Evolutionary conservation across 495 filamentous ascomycete genomes (phyloP), one percentile per base, ranked within the genome.

Genomic region (Aspergillus haitiensis): DNA sequence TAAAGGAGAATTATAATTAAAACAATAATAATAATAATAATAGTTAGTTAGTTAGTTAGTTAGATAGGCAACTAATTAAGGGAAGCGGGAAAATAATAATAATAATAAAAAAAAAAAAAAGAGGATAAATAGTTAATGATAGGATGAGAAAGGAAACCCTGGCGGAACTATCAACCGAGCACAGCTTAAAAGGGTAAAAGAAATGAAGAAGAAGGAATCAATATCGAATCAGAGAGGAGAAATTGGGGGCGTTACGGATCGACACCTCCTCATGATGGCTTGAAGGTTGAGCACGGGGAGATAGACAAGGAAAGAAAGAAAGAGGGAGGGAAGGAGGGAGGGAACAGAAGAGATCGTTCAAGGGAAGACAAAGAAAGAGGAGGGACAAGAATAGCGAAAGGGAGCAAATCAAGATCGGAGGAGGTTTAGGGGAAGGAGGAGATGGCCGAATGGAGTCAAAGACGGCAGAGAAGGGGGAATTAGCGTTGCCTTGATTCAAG

Each of bases 251-350:
- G 59, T 42, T 61, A 35, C 55, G 54, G 65, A 68, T 68, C 65
- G 65, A 61, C 65, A 40, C 53, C 52, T 44, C 62, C 50, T 63
- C 65, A 67, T 64, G 63, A 59, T 47, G 62, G 57, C 53, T 15
- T 39, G 55, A 31, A 35, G 42, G 44, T 48, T 18, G 47, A 33
- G 55, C 42, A 57, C n/a, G 55, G 55, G 42, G 54, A 3, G 27
- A 33, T 55, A 11, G 16, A 34, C 32, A 33, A 46, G 32, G 50
- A 54, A 44, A 36, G 34, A 54, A 42, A 45, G 46, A 50, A 36
- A n/a, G 21, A 52, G n/a, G 13, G 33, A 33, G 37, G 10, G 6
- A 50, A 37, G 44, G 52, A 21, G 42, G 39, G 32, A 21, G 44
- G 47, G 31, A 52, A 31, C 46, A 12, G 35, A 46, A 46, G 39